These are phyloP conservation scores for Linum tenue DNA, from an alignment of 345 rosid genomes.

Conservation along the genomic window DNA sequence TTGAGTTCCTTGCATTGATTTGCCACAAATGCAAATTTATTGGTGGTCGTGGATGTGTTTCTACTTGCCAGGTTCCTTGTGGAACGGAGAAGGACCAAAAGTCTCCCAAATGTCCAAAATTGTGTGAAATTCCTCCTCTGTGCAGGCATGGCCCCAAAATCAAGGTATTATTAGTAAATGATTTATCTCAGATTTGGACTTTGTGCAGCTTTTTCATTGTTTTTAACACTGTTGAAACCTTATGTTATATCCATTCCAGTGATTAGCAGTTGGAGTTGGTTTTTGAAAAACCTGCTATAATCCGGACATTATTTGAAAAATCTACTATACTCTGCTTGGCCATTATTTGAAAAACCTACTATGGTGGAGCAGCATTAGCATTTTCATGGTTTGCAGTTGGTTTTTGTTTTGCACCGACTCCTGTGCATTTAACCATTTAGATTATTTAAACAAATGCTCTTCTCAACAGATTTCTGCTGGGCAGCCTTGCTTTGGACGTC, in stretches of 20 bases:
- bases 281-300: too few species aligned
- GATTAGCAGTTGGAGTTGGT: too few species aligned
- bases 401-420: too few species aligned
- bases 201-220: slow-evolving; percentile 3
- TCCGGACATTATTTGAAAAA: too few species aligned
- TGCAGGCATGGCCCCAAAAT: slow-evolving; percentile 61
- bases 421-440: too few species aligned
- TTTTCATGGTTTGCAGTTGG: too few species aligned
- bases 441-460: too few species aligned
- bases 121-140: slow-evolving; percentile 45
- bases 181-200: not conserved
- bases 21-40: not conserved
- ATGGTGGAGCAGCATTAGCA: too few species aligned
- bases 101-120: slow-evolving; percentile 83
- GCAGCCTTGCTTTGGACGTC: too few species aligned
- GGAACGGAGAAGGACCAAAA: slow-evolving; percentile 82
- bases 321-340: not conserved
- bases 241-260: slow-evolving; percentile 4
- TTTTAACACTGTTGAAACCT: not conserved
- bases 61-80: slow-evolving; percentile 89
- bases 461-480: too few species aligned
- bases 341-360: too few species aligned
- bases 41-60: slow-evolving; percentile 14
- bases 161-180: slow-evolving; percentile 48
- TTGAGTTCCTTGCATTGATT: not conserved